phyloP scores from a whole-genome alignment of 2,329 filamentous ascomycete species.

The Colletotrichum gloeosporioides region DNA sequence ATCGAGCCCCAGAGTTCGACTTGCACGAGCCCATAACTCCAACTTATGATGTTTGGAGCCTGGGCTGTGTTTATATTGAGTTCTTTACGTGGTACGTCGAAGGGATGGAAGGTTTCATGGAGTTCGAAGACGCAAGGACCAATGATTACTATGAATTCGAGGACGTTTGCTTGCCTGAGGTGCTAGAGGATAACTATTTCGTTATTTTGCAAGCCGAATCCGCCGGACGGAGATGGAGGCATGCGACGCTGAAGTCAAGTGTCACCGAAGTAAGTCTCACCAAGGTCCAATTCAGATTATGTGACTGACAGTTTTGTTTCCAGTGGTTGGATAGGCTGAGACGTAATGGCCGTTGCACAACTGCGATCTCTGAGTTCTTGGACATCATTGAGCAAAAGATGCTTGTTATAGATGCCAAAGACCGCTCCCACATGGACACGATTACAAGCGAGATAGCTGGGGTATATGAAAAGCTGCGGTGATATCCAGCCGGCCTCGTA shows the following conservation, averaged over 20 bases:
- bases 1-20: conserved; percentile 2
- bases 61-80: conserved; percentile 32
- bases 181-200: background rate
- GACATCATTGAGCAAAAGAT: background rate
- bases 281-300: background rate
- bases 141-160: background rate
- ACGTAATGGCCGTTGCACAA: background rate
- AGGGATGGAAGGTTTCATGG: background rate
- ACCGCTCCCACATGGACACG: background rate
- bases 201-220: background rate
- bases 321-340: background rate
- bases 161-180: background rate
- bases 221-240: background rate
- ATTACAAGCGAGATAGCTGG: background rate
- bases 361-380: background rate
- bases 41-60: conserved; percentile 30
- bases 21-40: conserved; percentile 16
- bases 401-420: background rate
- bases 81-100: conserved; percentile 27
- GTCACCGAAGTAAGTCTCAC: background rate
- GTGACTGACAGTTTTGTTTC: background rate
- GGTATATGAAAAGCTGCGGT: background rate
- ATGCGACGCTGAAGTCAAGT: background rate
- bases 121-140: background rate
- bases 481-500: background rate